A percentile compares a stretch with the other conserved stretches of the same genome.
These are phyloP conservation scores for Trametes punicea DNA, from an alignment of 768 basidiomycete species.

Conservation along the genomic window DNA sequence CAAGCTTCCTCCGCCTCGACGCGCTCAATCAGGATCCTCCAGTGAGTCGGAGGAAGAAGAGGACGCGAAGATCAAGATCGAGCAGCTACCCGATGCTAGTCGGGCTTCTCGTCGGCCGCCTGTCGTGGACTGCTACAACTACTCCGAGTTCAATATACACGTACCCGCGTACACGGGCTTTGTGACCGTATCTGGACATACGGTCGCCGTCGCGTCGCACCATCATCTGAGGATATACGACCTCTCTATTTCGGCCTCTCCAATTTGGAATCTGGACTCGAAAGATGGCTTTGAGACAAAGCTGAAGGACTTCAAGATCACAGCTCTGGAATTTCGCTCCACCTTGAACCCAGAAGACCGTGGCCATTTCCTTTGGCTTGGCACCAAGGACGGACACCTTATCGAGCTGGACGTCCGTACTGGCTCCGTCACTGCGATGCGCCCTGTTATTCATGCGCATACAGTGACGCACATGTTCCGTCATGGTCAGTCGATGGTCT, in stretches of 20 bases:
- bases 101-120: conserved; percentile 59
- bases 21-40: conserved; percentile 37
- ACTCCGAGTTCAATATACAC: conserved; percentile 49
- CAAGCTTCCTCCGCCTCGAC: conserved; percentile 59
- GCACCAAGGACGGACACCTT: conserved; percentile 87
- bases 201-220: conserved; percentile 53
- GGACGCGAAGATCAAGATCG: conserved; percentile 40
- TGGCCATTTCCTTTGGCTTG: conserved; percentile 75
- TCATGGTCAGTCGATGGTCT: conserved; percentile 67
- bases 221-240: conserved; percentile 66
- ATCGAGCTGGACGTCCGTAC: conserved; percentile 75
- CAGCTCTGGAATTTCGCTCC: conserved; percentile 75
- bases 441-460: conserved; percentile 59
- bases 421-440: conserved; percentile 54
- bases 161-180: conserved; percentile 52
- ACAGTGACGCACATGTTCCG: conserved; percentile 73
- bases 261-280: conserved; percentile 52
- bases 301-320: conserved; percentile 66
- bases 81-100: conserved; percentile 66
- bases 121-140: conserved; percentile 29
- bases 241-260: conserved; percentile 44
- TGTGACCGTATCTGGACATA: conserved; percentile 53
- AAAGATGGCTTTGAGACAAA: conserved; percentile 50
- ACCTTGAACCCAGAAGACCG: conserved; percentile 42
- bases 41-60: conserved; percentile 60